A percentile compares a stretch with the other conserved stretches of the same genome.
These are phyloP conservation scores for Termitomyces sp. DNA, from an alignment of 768 basidiomycete genomes.

Conservation along the genomic window DNA sequence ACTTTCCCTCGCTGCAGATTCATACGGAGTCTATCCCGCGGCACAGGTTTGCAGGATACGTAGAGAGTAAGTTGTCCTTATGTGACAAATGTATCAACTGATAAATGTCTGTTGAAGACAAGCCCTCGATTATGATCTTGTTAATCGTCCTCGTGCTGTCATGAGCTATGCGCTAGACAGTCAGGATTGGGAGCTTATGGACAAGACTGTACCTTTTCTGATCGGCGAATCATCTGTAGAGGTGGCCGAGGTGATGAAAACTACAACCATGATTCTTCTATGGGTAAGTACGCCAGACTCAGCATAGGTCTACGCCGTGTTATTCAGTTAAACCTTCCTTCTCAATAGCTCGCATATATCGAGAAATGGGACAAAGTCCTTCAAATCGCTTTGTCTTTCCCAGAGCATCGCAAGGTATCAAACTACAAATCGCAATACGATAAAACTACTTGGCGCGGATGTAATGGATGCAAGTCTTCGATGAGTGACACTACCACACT, in stretches of 20 bases:
- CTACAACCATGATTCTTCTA: neutral
- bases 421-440: accelerated
- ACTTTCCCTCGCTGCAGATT: slow-evolving; percentile 1
- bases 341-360: neutral
- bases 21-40: neutral
- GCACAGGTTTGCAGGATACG: neutral
- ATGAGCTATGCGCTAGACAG: slow-evolving; percentile 1
- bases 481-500: neutral
- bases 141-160: neutral
- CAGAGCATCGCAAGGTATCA: neutral
- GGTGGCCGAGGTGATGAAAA: neutral
- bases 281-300: neutral
- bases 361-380: slow-evolving; percentile 1
- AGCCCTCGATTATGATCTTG: neutral
- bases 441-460: neutral
- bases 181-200: neutral
- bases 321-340: neutral
- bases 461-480: neutral
- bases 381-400: neutral
- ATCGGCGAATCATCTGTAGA: neutral
- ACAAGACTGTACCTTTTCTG: slow-evolving; percentile 1
- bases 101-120: neutral
- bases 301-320: too few relatives aligned
- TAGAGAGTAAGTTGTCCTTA: neutral
- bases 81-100: neutral